These are phyloP conservation scores for Fraxinus paxiana DNA, from an alignment of 305 asterid genomes.

Conservation along the genomic window DNA sequence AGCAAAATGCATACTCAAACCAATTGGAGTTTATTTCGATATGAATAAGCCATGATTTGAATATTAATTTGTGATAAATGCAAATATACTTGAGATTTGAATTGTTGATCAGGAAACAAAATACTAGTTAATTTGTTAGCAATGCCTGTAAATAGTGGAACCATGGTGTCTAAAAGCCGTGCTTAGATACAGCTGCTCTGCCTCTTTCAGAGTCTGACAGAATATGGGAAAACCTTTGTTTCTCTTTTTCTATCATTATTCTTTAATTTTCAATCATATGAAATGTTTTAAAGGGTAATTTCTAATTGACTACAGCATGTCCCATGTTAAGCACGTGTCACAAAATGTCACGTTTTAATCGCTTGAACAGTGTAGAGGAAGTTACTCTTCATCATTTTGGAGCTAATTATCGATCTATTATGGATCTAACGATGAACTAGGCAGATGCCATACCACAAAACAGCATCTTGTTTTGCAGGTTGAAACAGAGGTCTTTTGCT, in stretches of 20 bases:
- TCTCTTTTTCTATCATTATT: not conserved
- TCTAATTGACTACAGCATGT: not conserved
- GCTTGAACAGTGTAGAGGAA: not conserved
- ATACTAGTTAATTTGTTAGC: not conserved
- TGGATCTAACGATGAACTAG: not conserved
- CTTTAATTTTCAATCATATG: not conserved
- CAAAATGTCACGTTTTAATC: not conserved
- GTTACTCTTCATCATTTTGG: not conserved
- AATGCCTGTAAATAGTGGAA: not conserved
- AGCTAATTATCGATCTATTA: not conserved
- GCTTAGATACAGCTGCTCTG: not conserved
- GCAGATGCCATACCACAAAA: not conserved
- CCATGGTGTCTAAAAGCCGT: not conserved
- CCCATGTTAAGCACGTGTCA: not conserved
- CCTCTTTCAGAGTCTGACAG: not conserved
- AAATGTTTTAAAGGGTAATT: not conserved
- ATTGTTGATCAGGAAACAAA: not conserved
- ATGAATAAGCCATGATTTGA: not conserved
- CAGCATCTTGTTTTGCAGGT: conserved; percentile 9
- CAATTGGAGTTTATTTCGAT: not conserved
- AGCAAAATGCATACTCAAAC: not conserved
- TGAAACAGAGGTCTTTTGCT: conserved; percentile 12
- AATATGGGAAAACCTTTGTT: not conserved
- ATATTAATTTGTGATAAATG: not conserved
- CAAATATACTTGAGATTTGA: not conserved